A percentile compares a stretch with the other conserved stretches of the same genome.
Evolutionary conservation across 148 eudicot genomes (phyloP).

Genomic region (Vaccinium myrtillus): DNA sequence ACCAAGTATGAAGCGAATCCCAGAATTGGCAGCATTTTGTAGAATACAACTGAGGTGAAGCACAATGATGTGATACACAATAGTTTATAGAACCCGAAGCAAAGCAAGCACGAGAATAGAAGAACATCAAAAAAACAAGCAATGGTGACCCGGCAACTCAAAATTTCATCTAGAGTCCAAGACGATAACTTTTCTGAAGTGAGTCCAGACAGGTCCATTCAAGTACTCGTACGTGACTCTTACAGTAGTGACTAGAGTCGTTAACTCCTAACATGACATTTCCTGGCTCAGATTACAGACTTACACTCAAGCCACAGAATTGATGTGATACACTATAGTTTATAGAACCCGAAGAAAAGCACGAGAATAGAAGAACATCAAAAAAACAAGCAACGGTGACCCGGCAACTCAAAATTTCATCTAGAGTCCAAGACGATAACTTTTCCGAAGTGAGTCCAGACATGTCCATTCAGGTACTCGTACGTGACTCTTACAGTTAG

Average conservation of each 20-base stretch:
- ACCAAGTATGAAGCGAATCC: slow-evolving; percentile 86
- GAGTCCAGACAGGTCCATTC: neutral
- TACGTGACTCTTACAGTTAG: too few species aligned
- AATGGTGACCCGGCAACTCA: neutral
- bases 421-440: too few species aligned
- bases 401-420: too few species aligned
- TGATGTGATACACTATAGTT: too few species aligned
- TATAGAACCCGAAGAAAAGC: too few species aligned
- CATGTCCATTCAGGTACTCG: too few species aligned
- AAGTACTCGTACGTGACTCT: neutral
- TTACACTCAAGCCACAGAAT: neutral
- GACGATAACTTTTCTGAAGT: neutral
- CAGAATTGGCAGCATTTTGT: slow-evolving; percentile 44
- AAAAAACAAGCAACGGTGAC: too few species aligned
- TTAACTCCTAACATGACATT: neutral
- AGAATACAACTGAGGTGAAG: neutral
- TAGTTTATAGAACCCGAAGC: neutral
- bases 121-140: neutral
- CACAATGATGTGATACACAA: neutral
- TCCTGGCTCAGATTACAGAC: neutral
- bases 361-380: too few species aligned
- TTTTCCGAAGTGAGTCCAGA: too few species aligned
- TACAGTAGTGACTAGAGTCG: neutral
- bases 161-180: neutral
- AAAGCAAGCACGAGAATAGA: neutral